These are phyloP conservation scores for Setomelanomma holmii DNA, from an alignment of 2,329 filamentous ascomycete genomes.

Conservation along the genomic window DNA sequence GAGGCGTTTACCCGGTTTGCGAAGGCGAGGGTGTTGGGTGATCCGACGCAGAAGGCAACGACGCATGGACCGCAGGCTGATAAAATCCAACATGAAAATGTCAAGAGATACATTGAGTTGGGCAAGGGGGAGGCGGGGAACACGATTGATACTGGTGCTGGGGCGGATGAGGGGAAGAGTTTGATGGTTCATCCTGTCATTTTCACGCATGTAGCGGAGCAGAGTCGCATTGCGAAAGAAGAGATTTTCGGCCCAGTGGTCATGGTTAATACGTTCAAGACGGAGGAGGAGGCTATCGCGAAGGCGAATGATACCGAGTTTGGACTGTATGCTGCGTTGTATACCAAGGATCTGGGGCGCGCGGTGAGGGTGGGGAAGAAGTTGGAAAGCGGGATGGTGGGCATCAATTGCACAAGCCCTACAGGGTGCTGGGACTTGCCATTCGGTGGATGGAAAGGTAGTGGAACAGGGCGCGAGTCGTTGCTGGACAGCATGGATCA, in stretches of 20 bases:
- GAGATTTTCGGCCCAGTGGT: conserved; percentile 51
- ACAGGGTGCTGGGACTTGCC: conserved; percentile 32
- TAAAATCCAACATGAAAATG: conserved; percentile 26
- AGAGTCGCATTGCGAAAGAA: conserved; percentile 44
- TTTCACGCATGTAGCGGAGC: conserved; percentile 54
- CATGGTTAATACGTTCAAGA: conserved; percentile 45
- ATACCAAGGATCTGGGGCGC: conserved; percentile 40
- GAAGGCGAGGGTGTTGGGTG: conserved; percentile 23
- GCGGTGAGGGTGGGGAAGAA: conserved; percentile 46
- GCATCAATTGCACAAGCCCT: conserved; percentile 46
- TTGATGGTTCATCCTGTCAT: too few species aligned
- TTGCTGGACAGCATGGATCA: conserved; percentile 38
- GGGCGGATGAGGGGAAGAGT: too few species aligned
- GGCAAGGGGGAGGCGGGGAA: conserved; percentile 52
- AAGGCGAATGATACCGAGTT: conserved; percentile 50
- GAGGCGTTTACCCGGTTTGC: conserved; percentile 24
- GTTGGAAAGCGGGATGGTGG: conserved; percentile 46
- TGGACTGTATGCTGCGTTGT: conserved; percentile 48
- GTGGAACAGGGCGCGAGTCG: conserved; percentile 35
- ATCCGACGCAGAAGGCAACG: conserved; percentile 19
- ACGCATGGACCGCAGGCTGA: conserved; percentile 37
- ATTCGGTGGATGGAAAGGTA: conserved; percentile 38
- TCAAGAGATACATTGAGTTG: conserved; percentile 37
- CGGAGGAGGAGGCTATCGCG: conserved; percentile 44
- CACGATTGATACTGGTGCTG: conserved; percentile 45